Percentiles rank a stretch among this genome's conserved stretches.
Evolutionary conservation across 208 protist genomes (phyloP).

Genomic region (Novymonas esmeraldas): DNA sequence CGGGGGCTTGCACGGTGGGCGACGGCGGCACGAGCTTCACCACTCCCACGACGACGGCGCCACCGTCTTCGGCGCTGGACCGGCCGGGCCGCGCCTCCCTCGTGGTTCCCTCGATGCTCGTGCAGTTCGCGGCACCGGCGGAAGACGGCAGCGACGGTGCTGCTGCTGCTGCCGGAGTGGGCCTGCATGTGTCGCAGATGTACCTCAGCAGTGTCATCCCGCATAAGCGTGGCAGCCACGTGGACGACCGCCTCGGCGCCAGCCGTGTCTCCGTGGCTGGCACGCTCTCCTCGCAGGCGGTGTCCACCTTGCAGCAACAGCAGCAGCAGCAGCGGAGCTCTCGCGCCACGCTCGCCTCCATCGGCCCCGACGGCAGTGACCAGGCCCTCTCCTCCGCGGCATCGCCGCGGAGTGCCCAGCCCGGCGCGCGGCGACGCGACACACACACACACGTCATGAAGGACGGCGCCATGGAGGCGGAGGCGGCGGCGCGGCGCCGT

Average conservation of each 20-base stretch:
- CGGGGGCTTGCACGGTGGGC: no score
- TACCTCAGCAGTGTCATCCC: background rate
- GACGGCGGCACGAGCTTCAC: background rate
- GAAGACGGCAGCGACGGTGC: background rate
- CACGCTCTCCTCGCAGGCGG: background rate
- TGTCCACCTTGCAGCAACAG: background rate
- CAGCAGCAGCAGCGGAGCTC: background rate
- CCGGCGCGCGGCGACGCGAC: background rate
- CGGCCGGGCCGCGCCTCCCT: background rate
- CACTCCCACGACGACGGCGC: background rate
- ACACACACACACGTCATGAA: slow-evolving; percentile 11
- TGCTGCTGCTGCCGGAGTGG: background rate
- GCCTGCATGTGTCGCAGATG: background rate
- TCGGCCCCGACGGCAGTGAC: background rate
- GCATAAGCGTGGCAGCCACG: background rate
- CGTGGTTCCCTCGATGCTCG: background rate
- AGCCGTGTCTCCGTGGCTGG: background rate
- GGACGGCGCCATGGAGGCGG: background rate
- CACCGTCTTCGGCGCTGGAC: background rate
- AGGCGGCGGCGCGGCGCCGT: background rate
- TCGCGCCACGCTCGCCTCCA: no score
- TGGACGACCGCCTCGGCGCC: background rate
- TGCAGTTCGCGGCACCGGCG: background rate
- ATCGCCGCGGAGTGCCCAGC: background rate
- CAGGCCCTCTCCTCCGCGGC: background rate